phyloP scores from a whole-genome alignment of 495 filamentous ascomycete species.

The Penicillium antarcticum region DNA sequence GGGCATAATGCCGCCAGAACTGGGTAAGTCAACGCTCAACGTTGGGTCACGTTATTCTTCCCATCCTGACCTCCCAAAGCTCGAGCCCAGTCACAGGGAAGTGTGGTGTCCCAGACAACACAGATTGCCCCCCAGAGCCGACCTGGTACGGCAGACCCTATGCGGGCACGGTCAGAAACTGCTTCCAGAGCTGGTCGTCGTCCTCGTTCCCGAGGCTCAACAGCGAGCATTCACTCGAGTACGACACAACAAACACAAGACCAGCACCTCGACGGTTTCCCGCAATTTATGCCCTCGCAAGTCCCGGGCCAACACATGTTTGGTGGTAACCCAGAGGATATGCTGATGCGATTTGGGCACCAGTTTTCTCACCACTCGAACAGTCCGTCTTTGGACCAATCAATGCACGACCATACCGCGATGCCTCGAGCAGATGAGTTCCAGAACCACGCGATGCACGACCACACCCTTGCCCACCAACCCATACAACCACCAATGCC shows the following conservation, averaged over 20 bases:
- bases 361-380: slow-evolving; percentile 53
- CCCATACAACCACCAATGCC: slow-evolving; percentile 31
- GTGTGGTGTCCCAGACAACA: slow-evolving; percentile 37
- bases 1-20: slow-evolving; percentile 23
- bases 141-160: slow-evolving; percentile 43
- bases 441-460: slow-evolving; percentile 48
- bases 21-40: slow-evolving; percentile 17
- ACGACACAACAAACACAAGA: slow-evolving; percentile 65
- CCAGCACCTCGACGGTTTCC: slow-evolving; percentile 50
- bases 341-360: slow-evolving; percentile 56
- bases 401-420: slow-evolving; percentile 48
- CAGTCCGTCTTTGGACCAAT: slow-evolving; percentile 47
- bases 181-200: slow-evolving; percentile 61
- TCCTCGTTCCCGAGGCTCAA: slow-evolving; percentile 76
- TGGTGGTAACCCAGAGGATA: slow-evolving; percentile 57
- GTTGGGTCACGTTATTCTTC: background rate
- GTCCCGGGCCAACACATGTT: slow-evolving; percentile 51
- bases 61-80: slow-evolving; percentile 8
- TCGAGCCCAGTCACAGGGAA: slow-evolving; percentile 28
- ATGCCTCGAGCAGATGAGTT: slow-evolving; percentile 45
- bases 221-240: slow-evolving; percentile 73
- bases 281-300: slow-evolving; percentile 52
- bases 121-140: slow-evolving; percentile 38
- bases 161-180: slow-evolving; percentile 58
- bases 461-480: slow-evolving; percentile 40